Percentiles rank a stretch among this genome's conserved stretches.
These are phyloP conservation scores for Suillus weaverae DNA, from an alignment of 768 basidiomycete genomes.

Conservation along the genomic window DNA sequence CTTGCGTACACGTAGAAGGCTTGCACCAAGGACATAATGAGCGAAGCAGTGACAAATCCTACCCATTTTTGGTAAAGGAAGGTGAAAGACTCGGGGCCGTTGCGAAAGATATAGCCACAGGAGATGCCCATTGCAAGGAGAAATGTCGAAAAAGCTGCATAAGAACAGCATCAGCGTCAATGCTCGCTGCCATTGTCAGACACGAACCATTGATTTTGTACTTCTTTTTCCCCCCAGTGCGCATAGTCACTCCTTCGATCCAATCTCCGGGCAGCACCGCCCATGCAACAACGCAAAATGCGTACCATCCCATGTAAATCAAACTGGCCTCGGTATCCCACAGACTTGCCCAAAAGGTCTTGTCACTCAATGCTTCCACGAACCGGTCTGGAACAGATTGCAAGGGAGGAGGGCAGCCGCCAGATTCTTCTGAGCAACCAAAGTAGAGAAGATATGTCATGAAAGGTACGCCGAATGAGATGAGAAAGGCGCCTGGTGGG, in stretches of 20 bases:
- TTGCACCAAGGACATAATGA: slow-evolving; percentile 78
- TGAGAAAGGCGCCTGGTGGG: slow-evolving; percentile 70
- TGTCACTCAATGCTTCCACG: slow-evolving; percentile 45
- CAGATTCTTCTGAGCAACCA: slow-evolving; percentile 68
- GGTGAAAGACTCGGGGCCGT: slow-evolving; percentile 80
- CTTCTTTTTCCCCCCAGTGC: slow-evolving; percentile 72
- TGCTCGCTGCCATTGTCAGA: not conserved
- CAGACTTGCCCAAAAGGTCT: slow-evolving; percentile 67
- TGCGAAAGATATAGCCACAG: slow-evolving; percentile 65
- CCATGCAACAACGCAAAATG: slow-evolving; percentile 85
- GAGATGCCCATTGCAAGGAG: slow-evolving; percentile 77
- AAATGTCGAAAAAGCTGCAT: slow-evolving; percentile 81
- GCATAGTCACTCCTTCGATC: slow-evolving; percentile 67
- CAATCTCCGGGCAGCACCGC: slow-evolving; percentile 70
- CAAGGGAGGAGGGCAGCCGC: slow-evolving; percentile 64
- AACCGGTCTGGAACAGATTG: slow-evolving; percentile 43
- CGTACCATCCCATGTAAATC: slow-evolving; percentile 87
- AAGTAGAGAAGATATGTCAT: slow-evolving; percentile 76
- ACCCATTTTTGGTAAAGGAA: slow-evolving; percentile 92
- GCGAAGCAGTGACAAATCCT: slow-evolving; percentile 80
- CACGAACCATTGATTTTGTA: slow-evolving; percentile 94
- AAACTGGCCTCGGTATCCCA: slow-evolving; percentile 81
- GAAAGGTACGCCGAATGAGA: slow-evolving; percentile 70
- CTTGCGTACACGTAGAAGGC: slow-evolving; percentile 65
- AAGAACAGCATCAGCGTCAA: not conserved